Evolutionary conservation across 805 yeast species (phyloP).

Genomic region (Yamadazyma sp.): DNA sequence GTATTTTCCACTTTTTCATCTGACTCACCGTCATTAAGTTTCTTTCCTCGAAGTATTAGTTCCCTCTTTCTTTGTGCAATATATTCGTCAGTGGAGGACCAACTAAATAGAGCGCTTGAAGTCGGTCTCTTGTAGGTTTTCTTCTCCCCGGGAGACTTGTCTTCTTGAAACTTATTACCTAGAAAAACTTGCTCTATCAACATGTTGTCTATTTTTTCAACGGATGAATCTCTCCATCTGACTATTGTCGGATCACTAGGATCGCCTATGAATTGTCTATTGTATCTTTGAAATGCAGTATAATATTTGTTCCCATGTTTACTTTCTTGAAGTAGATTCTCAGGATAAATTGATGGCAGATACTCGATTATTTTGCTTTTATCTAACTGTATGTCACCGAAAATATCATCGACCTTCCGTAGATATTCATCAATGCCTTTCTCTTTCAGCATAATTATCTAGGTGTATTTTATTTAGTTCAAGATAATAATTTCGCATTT

Average conservation of each 20-base stretch:
- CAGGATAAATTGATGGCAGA: slow-evolving; percentile 25
- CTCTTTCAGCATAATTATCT: no score
- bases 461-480: no score
- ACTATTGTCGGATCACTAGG: slow-evolving; percentile 15
- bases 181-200: slow-evolving; percentile 8
- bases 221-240: slow-evolving; percentile 30
- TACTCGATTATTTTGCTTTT: slow-evolving; percentile 1
- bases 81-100: slow-evolving; percentile 43
- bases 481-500: no score
- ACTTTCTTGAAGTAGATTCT: slow-evolving; percentile 29
- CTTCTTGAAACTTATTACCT: slow-evolving; percentile 2
- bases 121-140: slow-evolving; percentile 9
- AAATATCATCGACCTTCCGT: slow-evolving; percentile 11
- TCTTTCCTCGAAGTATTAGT: slow-evolving; percentile 7
- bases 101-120: slow-evolving; percentile 37
- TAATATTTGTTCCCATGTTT: slow-evolving; percentile 28
- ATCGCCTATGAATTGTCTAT: slow-evolving; percentile 28
- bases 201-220: slow-evolving; percentile 16
- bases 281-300: slow-evolving; percentile 30
- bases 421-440: neutral
- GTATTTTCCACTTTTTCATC: slow-evolving; percentile 4
- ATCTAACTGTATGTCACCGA: slow-evolving; percentile 10
- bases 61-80: slow-evolving; percentile 30
- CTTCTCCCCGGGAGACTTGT: neutral
- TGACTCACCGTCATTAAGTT: neutral